These are phyloP conservation scores for Solanum gracilifrons DNA, from an alignment of 257 asterid species.

Conservation along the genomic window DNA sequence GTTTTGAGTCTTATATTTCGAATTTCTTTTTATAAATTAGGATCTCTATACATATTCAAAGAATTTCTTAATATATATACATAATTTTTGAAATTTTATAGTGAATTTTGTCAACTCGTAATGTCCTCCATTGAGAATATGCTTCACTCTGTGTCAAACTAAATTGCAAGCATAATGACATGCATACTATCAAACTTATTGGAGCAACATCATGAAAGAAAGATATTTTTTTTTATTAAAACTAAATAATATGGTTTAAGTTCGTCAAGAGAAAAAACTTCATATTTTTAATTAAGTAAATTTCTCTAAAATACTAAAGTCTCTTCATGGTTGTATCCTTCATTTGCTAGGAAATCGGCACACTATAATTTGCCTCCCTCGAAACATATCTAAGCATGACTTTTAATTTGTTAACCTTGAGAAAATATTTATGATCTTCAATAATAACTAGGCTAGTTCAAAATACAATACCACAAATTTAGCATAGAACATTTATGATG, in stretches of 20 bases:
- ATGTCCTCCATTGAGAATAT: background rate
- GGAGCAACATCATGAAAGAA: no score
- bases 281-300: background rate
- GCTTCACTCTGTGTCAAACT: background rate
- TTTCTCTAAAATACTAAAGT: background rate
- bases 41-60: no score
- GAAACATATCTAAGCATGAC: background rate
- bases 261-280: background rate
- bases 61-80: no score
- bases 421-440: background rate
- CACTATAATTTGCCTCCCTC: background rate
- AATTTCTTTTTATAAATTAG: no score
- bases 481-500: background rate
- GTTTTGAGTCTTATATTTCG: background rate
- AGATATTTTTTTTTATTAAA: no score
- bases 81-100: no score
- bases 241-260: no score
- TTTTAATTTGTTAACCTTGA: background rate
- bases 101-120: background rate
- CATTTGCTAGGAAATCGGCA: background rate
- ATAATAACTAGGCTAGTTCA: background rate
- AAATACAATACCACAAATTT: background rate
- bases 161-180: background rate
- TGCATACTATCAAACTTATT: background rate
- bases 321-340: background rate